Conservation (phyloP, 225 moss, liverwort and hornwort species). For the Takakia lepidozioides region DNA sequence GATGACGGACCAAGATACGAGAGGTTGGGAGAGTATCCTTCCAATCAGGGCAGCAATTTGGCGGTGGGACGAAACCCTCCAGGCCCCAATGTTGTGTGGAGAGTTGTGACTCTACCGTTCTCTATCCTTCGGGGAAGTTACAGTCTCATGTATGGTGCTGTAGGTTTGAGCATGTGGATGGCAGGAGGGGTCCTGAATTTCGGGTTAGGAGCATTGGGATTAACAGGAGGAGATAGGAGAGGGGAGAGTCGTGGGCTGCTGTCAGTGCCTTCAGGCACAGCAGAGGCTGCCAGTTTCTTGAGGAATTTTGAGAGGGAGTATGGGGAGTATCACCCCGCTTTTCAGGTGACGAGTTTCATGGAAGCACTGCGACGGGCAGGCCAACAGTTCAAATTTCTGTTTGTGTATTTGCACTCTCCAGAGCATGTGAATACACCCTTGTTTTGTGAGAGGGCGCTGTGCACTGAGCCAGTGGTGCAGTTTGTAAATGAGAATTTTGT, state of each 20-base stretch:
- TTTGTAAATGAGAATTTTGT: constrained; percentile 95
- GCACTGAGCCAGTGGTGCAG: constrained; percentile 65
- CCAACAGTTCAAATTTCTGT: constrained; percentile 90
- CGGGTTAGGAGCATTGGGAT: constrained; percentile 81
- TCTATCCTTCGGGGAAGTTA: constrained; percentile 87
- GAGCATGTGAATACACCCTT: constrained; percentile 88
- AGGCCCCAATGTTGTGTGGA: constrained; percentile 81
- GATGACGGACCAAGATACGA: constrained; percentile 25
- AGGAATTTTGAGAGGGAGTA: constrained; percentile 89
- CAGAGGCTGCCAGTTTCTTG: constrained; percentile 69
- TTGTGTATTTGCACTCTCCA: constrained; percentile 94
- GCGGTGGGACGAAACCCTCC: constrained; percentile 46
- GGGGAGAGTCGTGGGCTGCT: constrained; percentile 34
- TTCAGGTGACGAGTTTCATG: constrained; percentile 79
- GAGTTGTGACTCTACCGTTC: constrained; percentile 79
- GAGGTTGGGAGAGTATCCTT: constrained; percentile 41
- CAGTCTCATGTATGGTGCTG: constrained; percentile 82
- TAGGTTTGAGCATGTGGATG: constrained; percentile 86
- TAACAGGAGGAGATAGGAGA: constrained; percentile 44
- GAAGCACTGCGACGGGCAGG: constrained; percentile 87
- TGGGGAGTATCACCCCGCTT: constrained; percentile 71
- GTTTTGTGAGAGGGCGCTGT: constrained; percentile 80
- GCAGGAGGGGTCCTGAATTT: constrained; percentile 76
- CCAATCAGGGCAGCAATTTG: constrained; percentile 28
- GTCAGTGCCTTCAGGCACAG: constrained; percentile 52